Evolutionary conservation across 495 filamentous ascomycete genomes (phyloP), one percentile per base, ranked within the genome.

Genomic region (Xylaria flabelliformis): DNA sequence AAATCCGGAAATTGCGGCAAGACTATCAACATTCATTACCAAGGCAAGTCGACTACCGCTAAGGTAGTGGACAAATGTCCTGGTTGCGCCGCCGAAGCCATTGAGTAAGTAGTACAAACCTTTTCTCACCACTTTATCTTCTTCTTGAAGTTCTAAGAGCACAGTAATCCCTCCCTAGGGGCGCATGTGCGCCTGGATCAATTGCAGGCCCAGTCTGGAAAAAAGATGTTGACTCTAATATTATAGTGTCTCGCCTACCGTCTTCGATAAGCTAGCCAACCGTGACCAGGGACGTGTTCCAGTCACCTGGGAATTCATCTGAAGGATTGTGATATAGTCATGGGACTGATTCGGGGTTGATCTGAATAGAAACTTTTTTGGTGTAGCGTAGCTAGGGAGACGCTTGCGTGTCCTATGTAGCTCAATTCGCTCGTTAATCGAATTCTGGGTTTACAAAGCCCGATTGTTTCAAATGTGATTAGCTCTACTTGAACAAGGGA

Each of bases 51-150:
- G 15, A 74, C 74, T 62, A 83, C 72, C 6, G 91, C 88, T 44
- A 86, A 71, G 24, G 87, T 94, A 41, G 88, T 88, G 26, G 93
- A 95, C 86, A 91, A 92, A 81, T 95, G 93, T 84, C 87, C 88
- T 79, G 91, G 91, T 73, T 94, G 93, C 75, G 70, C 58, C 13
- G 70, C 24, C 4, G 73, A 73, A 65, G 70, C 78, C 64, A 83
- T 89, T 44, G 86, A 88, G 69, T 71, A 51, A 71, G 69, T 64
- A 17, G 15, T 71, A 8, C 34, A 29, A 39, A 17, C 4, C 55
- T 17, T 9, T 32, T 8, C n/a, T 41, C 24, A 39, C 7, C 21
- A 8, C 39, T 13, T 61, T 61, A 9, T 12, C 10, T 39, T 61
- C n/a, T 5, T 21, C 19, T 17, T 9, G 6, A 15, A 19, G 17